These are phyloP conservation scores for Rubia yunnanensis DNA, from an alignment of 257 asterid genomes.

Conservation along the genomic window DNA sequence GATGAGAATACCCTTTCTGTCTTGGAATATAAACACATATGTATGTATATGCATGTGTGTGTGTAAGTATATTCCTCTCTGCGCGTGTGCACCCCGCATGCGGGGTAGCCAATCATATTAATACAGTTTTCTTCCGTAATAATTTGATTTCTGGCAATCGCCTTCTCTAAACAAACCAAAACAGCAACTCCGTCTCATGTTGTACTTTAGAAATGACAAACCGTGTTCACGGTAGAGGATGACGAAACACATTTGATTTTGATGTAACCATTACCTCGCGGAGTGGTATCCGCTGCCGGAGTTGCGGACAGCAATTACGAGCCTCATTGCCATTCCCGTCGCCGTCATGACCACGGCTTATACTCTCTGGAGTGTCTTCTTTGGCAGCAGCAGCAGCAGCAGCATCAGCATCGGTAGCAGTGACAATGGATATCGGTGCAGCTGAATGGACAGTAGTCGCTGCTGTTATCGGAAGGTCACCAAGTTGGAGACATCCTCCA, in stretches of 20 bases:
- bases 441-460: neutral
- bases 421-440: neutral
- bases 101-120: neutral
- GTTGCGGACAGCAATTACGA: neutral
- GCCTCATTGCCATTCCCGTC: neutral
- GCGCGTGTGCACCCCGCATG: neutral
- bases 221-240: too few relatives aligned
- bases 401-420: neutral
- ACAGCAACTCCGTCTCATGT: neutral
- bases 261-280: conserved; percentile 11
- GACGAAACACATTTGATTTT: neutral
- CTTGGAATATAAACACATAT: neutral
- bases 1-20: too few relatives aligned
- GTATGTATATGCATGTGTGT: neutral
- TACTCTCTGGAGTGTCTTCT: neutral
- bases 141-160: too few relatives aligned
- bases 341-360: neutral
- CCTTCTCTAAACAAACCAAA: neutral
- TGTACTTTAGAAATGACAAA: neutral
- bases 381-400: neutral
- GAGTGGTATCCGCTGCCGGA: conserved; percentile 9
- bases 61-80: too few relatives aligned
- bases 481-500: conserved; percentile 4
- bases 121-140: neutral
- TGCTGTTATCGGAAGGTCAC: neutral